Evolutionary conservation across 225 moss, liverwort and hornwort genomes (phyloP).

Genomic region (Asterella californica): DNA sequence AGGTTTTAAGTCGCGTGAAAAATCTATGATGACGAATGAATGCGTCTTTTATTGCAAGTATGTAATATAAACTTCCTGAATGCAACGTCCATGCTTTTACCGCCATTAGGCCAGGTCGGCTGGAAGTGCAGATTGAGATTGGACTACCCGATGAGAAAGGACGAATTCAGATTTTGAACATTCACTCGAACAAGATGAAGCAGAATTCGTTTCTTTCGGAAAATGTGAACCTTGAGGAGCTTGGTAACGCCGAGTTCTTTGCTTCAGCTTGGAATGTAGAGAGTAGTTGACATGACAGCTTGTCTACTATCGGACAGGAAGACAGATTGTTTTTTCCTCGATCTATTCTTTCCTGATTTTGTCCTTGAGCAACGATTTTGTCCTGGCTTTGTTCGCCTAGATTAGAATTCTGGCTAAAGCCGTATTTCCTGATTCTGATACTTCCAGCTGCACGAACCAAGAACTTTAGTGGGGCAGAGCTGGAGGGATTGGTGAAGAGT

Average conservation of each 20-base stretch:
- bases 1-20: not conserved
- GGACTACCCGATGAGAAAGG: constrained; percentile 92
- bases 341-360: not conserved
- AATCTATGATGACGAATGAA: not conserved
- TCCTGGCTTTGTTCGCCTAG: too few relatives aligned
- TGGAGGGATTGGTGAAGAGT: constrained; percentile 97
- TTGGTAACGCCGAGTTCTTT: constrained; percentile 49
- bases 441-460: constrained; percentile 66
- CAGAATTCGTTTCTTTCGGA: constrained; percentile 71
- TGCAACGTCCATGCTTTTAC: not conserved
- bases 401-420: not conserved
- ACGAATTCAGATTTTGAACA: constrained; percentile 81
- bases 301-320: not conserved
- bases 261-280: not conserved
- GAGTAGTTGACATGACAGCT: not conserved
- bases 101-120: constrained; percentile 77
- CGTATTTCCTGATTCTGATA: not conserved
- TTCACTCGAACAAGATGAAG: constrained; percentile 90
- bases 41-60: not conserved
- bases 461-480: constrained; percentile 95
- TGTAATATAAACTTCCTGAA: not conserved
- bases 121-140: constrained; percentile 99
- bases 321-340: not conserved
- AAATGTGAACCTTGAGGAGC: constrained; percentile 57
- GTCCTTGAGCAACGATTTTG: not conserved